Base-by-base conservation (phyloP, 352 stramenopile species). In the Globisporangium orthogonon region DNA sequence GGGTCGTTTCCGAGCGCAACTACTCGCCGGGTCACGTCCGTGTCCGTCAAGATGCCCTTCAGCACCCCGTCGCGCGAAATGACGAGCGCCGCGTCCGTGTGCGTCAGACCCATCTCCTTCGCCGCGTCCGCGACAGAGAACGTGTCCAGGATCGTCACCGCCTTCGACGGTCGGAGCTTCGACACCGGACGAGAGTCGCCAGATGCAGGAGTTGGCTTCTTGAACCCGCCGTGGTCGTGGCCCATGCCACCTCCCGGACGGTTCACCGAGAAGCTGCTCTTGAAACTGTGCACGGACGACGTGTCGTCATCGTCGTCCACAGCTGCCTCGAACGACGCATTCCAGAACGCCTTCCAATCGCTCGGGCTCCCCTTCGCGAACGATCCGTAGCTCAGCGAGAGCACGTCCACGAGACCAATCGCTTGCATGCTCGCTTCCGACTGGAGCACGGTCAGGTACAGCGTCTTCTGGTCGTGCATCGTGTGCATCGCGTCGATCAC, bases 31-130 rank as follows among this genome's bases (percentile, higher is more conserved):
- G 86, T 95, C 23, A 96, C 83, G 61, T 96, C 86, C 14, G 86
- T 96, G 50, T 99, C 96, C 13, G 95, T 98, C 49, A 98, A 75
- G 63, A 99, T 99, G 54, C 96, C 96, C 41, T 87, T 74, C 29
- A 99, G 74, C 7, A 79, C 87, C 28, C 95, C 95, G 47, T 91
- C 76, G 3, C 80, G 65, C 29, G 86, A 92, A 56, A 98, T 91
- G 28, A 99, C 86, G 13, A 99, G 74, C 4, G 96, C 91, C 3
- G 95, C 93, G 56, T 98, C 94, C 4, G 89, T 90, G 57, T 97
- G 81, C 31, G 96, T 89, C 30, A 78, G 62, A 30, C 85, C 83
- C 73, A 99, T 94, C 61, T 97, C 86, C 57, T 91, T 78, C 0
- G 86, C 87, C 11, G 97, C 90, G 28, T 97, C 78, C 0, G 93